Base-by-base conservation (phyloP, 345 rosid genomes). In the Firmiana major region DNA sequence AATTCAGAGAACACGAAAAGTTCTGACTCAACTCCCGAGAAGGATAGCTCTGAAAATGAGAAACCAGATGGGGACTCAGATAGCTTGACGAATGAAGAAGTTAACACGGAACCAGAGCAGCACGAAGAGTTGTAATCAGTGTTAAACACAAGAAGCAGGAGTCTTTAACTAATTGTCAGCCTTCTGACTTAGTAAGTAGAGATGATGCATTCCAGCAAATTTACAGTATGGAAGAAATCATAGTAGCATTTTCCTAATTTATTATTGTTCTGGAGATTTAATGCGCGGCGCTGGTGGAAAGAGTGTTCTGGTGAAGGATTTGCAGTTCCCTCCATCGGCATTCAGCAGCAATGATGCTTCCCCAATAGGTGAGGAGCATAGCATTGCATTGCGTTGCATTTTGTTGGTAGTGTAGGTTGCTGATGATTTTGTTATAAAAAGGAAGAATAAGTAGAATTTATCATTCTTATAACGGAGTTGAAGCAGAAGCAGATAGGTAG, bases 101-200 rank as follows among this genome's bases (percentile, higher is more conserved):
- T 38, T 38, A 84, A 77, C 60, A 64, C 83, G 12, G 82, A 77
- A 17, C n/a, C 88, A 13, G 81, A 86, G 71, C 71, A 17, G 62
- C 92, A 86, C 38, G 92, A 93, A 16, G 97, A 93, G 85, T 84
- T 93, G 77, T 92, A 85, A 89, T 83, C n/a, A 5, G 53, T 43
- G 19, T 31, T 31, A 31, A 0, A 22, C 46, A 77, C 12, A 7
- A 8, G 36, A 26, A 42, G 53, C 24, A 7, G 9, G 46, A 78
- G 63, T 66, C 49, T 1, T 60, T 6, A 28, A 42, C 48, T 66
- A 64, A 57, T 63, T 55, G 70, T 48, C 51, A 55, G n/a, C 54
- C 55, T 48, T 73, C 75, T 26, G 40, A 69, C 73, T 69, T 16
- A 19, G 73, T 67, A 43, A 67, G 51, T 68, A 7, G 73, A 69